Base-by-base conservation (phyloP, 352 stramenopile species). In the Plasmopara viticola region DNA sequence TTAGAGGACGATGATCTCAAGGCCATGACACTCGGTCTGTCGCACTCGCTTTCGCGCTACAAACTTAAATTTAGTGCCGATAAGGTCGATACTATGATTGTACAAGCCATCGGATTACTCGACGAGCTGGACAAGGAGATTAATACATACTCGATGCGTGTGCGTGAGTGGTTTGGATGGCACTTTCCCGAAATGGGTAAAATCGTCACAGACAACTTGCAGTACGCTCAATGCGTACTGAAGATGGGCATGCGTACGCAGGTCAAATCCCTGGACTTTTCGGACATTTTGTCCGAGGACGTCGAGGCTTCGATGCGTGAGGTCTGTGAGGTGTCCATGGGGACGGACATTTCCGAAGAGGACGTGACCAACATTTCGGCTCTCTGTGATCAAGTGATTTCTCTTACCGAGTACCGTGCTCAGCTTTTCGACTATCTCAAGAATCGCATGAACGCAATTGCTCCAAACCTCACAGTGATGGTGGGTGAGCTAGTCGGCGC, bases 61-160 rank as follows among this genome's bases (percentile, higher is more conserved):
- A 99, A 99, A 84, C 88, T 99, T 65, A 99, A 99, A 85, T 99
- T 99, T 60, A 98, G 85, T 56, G 93, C 97, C 9, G 97, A 99
- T 71, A 99, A 99, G 83, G 86, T 99, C 9, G 97, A 99, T 84
- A 99, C 96, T 31, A 99, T 99, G 97, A 98, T 99, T 48, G 95
- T 99, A 51, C 97, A 99, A 84, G 96, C 97, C 12, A 98, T 99
- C 48, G 95, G 95, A 10, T 77, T 99, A 43, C 77, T 99, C 12
- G 97, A 99, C 78, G 96, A 99, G 70, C 83, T 99, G 13, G 97
- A 99, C 86, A 99, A 99, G 86, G 97, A 99, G 78, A 99, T 99
- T 75, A 99, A 99, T 82, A 99, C 96, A 55, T 99, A 99, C 82
- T 97, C 97, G 42, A 99, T 99, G 97, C 82, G 97, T 58, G 96